Conservation (phyloP, 2,329 filamentous ascomycete species). For the Chaetomium globosum region DNA sequence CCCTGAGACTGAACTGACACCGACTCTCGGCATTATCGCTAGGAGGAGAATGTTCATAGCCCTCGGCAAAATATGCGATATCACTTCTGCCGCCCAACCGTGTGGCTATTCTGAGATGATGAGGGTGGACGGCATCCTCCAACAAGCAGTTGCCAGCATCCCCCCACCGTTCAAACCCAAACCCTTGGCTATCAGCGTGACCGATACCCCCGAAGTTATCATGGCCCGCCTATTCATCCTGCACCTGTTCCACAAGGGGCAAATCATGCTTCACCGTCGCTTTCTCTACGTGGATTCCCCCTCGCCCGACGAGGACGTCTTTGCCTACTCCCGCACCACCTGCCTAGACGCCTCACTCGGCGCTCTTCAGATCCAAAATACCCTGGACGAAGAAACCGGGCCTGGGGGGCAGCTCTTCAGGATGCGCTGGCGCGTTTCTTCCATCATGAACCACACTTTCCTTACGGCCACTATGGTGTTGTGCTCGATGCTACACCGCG, state of each 20-base stretch:
- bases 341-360: conserved; percentile 37
- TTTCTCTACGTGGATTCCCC: conserved; percentile 24
- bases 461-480: conserved; percentile 37
- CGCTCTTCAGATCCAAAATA: conserved; percentile 35
- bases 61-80: conserved; percentile 21
- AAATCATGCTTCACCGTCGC: conserved; percentile 41
- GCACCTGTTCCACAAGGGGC: conserved; percentile 10
- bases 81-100: conserved; percentile 24
- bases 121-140: conserved; percentile 35
- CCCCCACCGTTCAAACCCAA: conserved; percentile 34
- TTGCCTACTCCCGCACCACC: conserved; percentile 36
- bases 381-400: conserved; percentile 35
- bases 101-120: conserved; percentile 33
- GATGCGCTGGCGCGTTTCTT: conserved; percentile 35
- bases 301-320: conserved; percentile 16
- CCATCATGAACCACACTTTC: conserved; percentile 37
- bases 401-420: conserved; percentile 33
- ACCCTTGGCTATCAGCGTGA: conserved; percentile 11
- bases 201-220: conserved; percentile 11
- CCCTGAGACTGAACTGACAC: conserved; percentile 40
- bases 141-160: conserved; percentile 34
- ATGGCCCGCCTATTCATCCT: conserved; percentile 14
- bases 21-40: conserved; percentile 32
- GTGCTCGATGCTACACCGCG: conserved; percentile 31
- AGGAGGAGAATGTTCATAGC: conserved; percentile 27